Conservation (phyloP, 441 rosid genomes). For the California macrophylla region DNA sequence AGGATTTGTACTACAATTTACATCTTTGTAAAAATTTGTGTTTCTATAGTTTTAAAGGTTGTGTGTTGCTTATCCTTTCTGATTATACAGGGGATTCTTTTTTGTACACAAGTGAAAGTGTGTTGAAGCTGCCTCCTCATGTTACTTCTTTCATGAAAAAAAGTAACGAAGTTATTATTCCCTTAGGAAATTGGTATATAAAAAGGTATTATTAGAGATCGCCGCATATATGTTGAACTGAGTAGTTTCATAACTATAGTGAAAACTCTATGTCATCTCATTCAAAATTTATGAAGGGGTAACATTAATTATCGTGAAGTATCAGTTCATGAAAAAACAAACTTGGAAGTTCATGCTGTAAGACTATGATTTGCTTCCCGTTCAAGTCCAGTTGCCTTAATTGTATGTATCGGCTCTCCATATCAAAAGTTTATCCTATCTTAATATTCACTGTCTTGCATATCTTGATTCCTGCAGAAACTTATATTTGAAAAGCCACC, state of each 20-base stretch:
- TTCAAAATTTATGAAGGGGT: not conserved
- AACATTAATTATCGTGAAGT: not conserved
- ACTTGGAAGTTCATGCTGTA: not conserved
- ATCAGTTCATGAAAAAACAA: not conserved
- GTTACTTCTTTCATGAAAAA: not conserved
- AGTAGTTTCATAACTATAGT: not conserved
- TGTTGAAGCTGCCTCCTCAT: not conserved
- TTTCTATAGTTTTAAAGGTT: not conserved
- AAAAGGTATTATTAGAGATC: not conserved
- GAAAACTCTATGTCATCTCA: not conserved
- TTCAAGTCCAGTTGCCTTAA: not conserved
- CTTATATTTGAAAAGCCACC: conserved; percentile 81
- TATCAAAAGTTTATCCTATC: conserved; percentile 4
- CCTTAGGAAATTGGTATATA: not conserved
- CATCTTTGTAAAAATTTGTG: not conserved
- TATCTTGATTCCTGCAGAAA: conserved; percentile 46
- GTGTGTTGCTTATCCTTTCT: not conserved
- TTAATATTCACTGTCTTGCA: conserved; percentile 15
- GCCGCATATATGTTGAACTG: not conserved
- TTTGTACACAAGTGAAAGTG: not conserved
- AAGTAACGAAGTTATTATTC: not conserved
- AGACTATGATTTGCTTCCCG: not conserved
- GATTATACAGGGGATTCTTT: not conserved
- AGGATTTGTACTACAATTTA: not conserved
- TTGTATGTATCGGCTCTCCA: not conserved